Evolutionary conservation across 140 eudicot genomes (phyloP), one percentile per base, ranked within the genome.

Genomic region (Artemisia princeps): DNA sequence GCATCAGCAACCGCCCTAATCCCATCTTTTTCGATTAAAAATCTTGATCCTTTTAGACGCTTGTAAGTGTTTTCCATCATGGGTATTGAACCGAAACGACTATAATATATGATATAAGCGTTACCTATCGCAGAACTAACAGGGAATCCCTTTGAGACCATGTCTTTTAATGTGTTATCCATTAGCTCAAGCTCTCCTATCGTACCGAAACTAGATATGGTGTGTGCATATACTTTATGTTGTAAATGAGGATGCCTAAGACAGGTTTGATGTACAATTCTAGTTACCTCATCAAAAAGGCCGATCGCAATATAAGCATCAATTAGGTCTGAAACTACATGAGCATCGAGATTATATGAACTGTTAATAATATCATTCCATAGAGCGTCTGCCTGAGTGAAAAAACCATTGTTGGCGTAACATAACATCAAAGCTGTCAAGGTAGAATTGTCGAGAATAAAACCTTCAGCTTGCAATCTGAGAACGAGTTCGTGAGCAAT

Each of bases 1-100:
- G 95, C 89, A 50, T 49, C 37, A 30, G 95, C 67, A 40, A 88
- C 62, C 3, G 98, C 91, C 67, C 77, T 67, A 58, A 91, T 88
- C 23, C 81, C 96, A 46, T 83, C 89, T 78, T 85, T 78, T 72
- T 91, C 95, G 1, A 91, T 78, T 30, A 91, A 82, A 74, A 91
- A 76, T 67, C 89, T 77, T 22, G 92, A 78, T 72, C 82, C 76
- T 82, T 83, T 91, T 60, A 91, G 78, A 64, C 92, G 85, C n/a
- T 76, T 78, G 78, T 85, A 87, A 22, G 96, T 87, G 63, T 48
- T 73, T 73, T 91, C 92, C 81, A 82, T 78, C 77, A 80, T 86
- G 10, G 78, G 7, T 56, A 91, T 57, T 7, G 96, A 81, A 66
- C 95, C 95, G 49, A 73, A 85, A 30, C 15, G 70, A 77, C 98